Base-by-base conservation (phyloP, 129 eudicot species). In the Ambrosia artemisiifolia region DNA sequence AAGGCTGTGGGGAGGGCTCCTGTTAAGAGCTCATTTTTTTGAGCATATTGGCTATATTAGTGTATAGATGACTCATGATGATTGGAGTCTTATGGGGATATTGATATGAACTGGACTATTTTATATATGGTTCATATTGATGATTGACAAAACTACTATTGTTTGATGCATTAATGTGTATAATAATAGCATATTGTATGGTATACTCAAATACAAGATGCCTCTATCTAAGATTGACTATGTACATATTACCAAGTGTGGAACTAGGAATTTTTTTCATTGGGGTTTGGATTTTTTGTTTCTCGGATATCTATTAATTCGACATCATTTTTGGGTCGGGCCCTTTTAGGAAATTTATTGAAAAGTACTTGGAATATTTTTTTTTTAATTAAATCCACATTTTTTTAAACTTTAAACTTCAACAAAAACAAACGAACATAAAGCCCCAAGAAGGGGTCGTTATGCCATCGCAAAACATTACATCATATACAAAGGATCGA, bases 1-100 rank as follows among this genome's bases (percentile, higher is more conserved):
- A 87, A 79, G 68, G 91, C 93, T 72, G 78, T 94, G 61, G 98
- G 98, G 17, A 80, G 85, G 72, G 36, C 97, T 51, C 98, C 98
- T 40, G 76, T 74, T 19, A 94, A 90, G 65, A 87, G 83, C 60
- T 82, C 93, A 77, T 86, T 80, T 89, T 89, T 55, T 88, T 42
- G 75, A 63, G 10, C n/a, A 34, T 49, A 38, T 49, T 49, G 44
- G 40, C 48, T 62, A 30, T 70, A 76, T 46, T 77, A 42, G 7
- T 30, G 35, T 70, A 7, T n/a, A 64, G 3, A 65, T 75, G 44
- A 65, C 3, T 14, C 51, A 81, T 34, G 40, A 65, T 12, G 17
- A 19, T 12, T 59, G 67, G 53, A 71, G 71, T n/a, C 16, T 43
- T 5, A 75, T 49, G 79, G 44, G 28, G 14, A 28, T 43, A 30